These are phyloP conservation scores for Paraphoma sp. DNA, from an alignment of 2,329 filamentous ascomycete genomes.

Conservation along the genomic window DNA sequence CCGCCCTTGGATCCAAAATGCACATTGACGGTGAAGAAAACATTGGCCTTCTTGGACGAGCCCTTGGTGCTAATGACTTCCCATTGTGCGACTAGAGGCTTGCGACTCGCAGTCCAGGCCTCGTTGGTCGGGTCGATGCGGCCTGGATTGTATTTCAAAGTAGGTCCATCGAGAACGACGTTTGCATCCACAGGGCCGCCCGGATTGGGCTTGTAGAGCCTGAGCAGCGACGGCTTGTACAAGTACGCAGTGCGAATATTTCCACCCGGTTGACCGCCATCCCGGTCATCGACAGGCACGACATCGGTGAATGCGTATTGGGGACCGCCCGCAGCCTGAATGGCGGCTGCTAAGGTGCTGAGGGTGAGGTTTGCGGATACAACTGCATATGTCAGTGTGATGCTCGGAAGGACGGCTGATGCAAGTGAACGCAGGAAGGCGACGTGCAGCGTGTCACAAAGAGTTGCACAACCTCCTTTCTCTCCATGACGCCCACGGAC, in stretches of 20 bases:
- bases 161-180: constrained; percentile 63
- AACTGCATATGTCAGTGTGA: constrained; percentile 28
- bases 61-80: constrained; percentile 61
- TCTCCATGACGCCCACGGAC: neutral
- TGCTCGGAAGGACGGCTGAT: neutral
- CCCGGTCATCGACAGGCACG: constrained; percentile 63
- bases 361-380: constrained; percentile 66
- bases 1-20: constrained; percentile 73
- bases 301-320: constrained; percentile 67
- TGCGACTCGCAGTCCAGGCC: constrained; percentile 68
- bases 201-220: constrained; percentile 65
- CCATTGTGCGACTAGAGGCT: constrained; percentile 73
- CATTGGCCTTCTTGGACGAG: constrained; percentile 36
- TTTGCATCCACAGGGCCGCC: constrained; percentile 63
- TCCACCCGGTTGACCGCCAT: constrained; percentile 72
- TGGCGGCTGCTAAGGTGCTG: constrained; percentile 60
- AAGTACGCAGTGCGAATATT: constrained; percentile 77
- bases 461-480: neutral
- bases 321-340: constrained; percentile 57
- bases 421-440: neutral
- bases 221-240: constrained; percentile 67
- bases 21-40: constrained; percentile 75
- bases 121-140: constrained; percentile 67
- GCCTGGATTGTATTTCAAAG: constrained; percentile 73
- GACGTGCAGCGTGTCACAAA: neutral